Base-by-base conservation (phyloP, 2,329 filamentous ascomycete genomes). In the Colletotrichum sp. region DNA sequence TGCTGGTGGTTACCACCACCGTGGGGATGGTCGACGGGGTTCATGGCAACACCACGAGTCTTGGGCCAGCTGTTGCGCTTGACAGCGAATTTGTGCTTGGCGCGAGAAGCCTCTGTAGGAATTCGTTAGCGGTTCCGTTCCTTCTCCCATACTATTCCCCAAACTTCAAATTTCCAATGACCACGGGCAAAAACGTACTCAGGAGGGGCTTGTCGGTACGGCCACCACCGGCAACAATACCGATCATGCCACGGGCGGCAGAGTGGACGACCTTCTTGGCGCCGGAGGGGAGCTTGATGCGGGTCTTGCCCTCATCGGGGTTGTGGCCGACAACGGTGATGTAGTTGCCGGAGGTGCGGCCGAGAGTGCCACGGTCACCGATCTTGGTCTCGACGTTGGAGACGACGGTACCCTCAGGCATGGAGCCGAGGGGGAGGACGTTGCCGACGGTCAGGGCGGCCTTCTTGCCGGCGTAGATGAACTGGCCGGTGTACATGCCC, bases 31-130 rank as follows among this genome's bases (percentile, higher is more conserved):
- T 99, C 97, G 86, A 99, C 97, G 85, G 97, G 97, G 92, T 99
- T 99, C 97, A 99, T 99, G 90, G 97, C 97, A 94, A 99, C 97
- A 98, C 97, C 97, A 97, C 97, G 96, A 93, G 97, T 99, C 95
- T 98, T 98, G 90, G 97, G 97, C 97, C 97, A 99, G 87, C 93
- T 96, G 95, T 99, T 99, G 74, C 97, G 96, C 96, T 99, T 99
- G 91, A 98, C 98, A 84, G 96, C 96, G 91, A 98, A 99, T 95
- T 99, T 99, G 89, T 99, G 96, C 95, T 99, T 99, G 86, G 97
- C 97, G 87, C 97, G 95, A 86, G 96, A 99, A 85, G 97, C 97
- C 96, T 99, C 93, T 95, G 91, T 89, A 83, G 60, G 24, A 26
- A 73, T 44, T 57, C 32, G 81, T 91, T 83, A 92, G 89, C 80